These are phyloP conservation scores for Blepharisma undulans DNA, from an alignment of 169 alveolate genomes.

Conservation along the genomic window DNA sequence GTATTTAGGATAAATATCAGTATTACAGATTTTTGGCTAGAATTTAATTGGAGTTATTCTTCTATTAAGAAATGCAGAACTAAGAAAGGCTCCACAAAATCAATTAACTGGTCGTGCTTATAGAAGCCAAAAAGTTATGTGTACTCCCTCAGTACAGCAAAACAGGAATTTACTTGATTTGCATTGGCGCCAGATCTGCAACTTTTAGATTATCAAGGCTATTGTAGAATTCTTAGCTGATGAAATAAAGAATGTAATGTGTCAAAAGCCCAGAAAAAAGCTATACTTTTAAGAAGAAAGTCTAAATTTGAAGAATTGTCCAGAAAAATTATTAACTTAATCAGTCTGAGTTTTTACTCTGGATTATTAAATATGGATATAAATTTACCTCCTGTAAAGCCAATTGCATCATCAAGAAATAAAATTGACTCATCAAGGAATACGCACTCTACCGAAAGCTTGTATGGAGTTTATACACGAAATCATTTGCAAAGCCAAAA, in stretches of 20 bases:
- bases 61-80: conserved; percentile 22
- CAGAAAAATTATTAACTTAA: conserved; percentile 95
- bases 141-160: conserved; percentile 98
- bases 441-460: not conserved
- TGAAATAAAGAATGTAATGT: conserved; percentile 97
- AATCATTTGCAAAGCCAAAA: not conserved
- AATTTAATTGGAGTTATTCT: conserved; percentile 10
- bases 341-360: not conserved
- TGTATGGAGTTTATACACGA: not conserved
- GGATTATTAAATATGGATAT: not conserved
- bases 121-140: conserved; percentile 99
- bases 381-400: not conserved
- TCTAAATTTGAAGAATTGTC: conserved; percentile 99
- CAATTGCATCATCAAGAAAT: not conserved
- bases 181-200: conserved; percentile 96
- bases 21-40: not conserved
- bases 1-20: not conserved
- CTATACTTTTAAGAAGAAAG: conserved; percentile 99
- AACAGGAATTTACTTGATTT: conserved; percentile 97
- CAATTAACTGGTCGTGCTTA: conserved; percentile 99
- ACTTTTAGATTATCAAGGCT: conserved; percentile 97
- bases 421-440: not conserved
- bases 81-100: conserved; percentile 77
- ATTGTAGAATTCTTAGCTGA: conserved; percentile 99
- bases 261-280: conserved; percentile 96